Base-by-base conservation (phyloP, 768 basidiomycete species). In the Termitomyces sp. region DNA sequence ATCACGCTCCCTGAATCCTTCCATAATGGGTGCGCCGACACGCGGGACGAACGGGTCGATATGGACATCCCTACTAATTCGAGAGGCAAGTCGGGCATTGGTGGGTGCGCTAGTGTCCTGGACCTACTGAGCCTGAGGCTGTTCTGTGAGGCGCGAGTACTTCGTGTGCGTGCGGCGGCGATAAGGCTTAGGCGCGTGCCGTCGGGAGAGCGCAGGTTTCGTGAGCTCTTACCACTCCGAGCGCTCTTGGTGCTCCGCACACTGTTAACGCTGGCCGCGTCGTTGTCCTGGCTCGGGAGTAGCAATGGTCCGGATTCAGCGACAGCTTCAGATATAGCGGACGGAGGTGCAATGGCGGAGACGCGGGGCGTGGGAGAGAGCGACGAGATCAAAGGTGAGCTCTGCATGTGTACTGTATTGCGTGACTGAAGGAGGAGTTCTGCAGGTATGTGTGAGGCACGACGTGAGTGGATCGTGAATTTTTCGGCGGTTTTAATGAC, bases 131-230 rank as follows among this genome's bases (percentile, higher is more conserved):
- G 73, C 1, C 89, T 82, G 8, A 92, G 72, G 66, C 87, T 89
- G 24, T 83, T 80, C 63, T 86, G 83, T 5, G 88, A 89, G 8
- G 82, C 77, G 1, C 87, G 78, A 45, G 77, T 75, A 68, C 86
- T 88, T 42, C 89, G 80, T 58, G 74, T 80, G 58, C 82, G 81
- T 1, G 91, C 90, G 5, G 90, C 85, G 5, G 79, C 78, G 3
- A 92, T 77, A 8, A 79, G 76, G 39, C 76, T 76, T 41, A 59
- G 56, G n/a, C 45, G 63, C 24, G 58, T 68, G 56, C 52, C 44
- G 27, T 66, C 65, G 2, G 64, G 58, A 20, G 55, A 62, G 20
- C 68, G 69, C 1, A 57, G 65, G 47, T 74, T 77, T 8, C 67
- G 67, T 4, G 46, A 67, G 53, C 74, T 78, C 15, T 67, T 66